These are phyloP conservation scores for Suillus lakei DNA, from an alignment of 768 basidiomycete genomes.

Conservation along the genomic window DNA sequence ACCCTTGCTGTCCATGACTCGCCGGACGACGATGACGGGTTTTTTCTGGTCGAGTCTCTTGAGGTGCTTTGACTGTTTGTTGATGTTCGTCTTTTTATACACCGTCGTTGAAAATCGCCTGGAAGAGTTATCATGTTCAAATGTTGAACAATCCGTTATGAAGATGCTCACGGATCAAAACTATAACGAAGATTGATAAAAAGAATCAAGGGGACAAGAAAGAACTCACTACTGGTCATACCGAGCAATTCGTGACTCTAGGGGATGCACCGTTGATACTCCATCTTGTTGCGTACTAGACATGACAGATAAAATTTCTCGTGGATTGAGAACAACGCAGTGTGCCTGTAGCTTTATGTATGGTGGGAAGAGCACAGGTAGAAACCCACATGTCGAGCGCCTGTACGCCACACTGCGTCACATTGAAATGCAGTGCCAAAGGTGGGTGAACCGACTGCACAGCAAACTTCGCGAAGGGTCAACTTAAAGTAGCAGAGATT, in stretches of 20 bases:
- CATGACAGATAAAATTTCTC: background rate
- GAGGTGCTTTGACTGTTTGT: background rate
- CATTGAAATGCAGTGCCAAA: background rate
- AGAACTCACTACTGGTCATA: slow-evolving; percentile 1
- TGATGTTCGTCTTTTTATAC: background rate
- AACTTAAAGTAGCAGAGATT: background rate
- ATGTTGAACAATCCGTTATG: background rate
- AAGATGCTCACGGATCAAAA: background rate
- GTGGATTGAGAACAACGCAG: background rate
- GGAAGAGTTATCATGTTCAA: background rate
- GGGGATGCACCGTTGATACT: background rate
- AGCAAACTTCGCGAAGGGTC: background rate
- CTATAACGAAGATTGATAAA: background rate
- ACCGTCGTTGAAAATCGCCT: background rate
- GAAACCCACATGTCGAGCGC: background rate
- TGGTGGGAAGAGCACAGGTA: background rate
- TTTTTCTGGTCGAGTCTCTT: background rate
- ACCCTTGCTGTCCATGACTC: background rate
- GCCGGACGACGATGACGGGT: background rate
- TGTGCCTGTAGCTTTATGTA: background rate
- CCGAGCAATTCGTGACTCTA: background rate
- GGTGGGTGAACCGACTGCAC: background rate
- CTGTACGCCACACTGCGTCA: background rate
- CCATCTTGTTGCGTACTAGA: background rate
- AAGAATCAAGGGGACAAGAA: background rate